phyloP scores from a whole-genome alignment of 306 rosid genomes.

The Leucaena leucocephala region DNA sequence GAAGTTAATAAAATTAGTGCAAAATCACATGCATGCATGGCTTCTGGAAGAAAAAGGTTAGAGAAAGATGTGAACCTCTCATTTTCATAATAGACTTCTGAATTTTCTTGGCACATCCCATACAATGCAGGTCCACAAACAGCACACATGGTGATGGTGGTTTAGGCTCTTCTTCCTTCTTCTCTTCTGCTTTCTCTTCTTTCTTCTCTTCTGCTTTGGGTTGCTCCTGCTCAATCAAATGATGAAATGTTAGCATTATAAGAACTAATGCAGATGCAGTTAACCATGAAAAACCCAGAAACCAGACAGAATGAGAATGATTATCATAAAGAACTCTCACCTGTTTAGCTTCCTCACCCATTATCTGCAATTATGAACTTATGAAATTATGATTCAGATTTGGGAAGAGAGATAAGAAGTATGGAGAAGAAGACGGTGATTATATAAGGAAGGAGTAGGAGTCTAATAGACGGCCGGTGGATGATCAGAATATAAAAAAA shows the following conservation, averaged over 20 bases:
- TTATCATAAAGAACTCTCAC: conserved; percentile 35
- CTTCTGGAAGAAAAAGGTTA: background rate
- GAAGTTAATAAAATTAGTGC: background rate
- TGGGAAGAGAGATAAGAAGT: conserved; percentile 2
- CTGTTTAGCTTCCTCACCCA: conserved; percentile 83
- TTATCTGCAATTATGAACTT: conserved; percentile 24
- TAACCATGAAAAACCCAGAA: background rate
- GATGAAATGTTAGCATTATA: background rate
- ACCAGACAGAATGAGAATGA: background rate
- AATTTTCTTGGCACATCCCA: conserved; percentile 86
- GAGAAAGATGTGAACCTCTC: conserved; percentile 51
- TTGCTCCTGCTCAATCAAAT: conserved; percentile 36
- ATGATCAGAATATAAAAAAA: conserved; percentile 36
- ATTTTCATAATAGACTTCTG: conserved; percentile 67
- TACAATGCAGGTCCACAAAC: conserved; percentile 82
- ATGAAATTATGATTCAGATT: background rate
- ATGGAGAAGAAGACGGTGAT: conserved; percentile 27
- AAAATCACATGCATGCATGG: conserved; percentile 2
- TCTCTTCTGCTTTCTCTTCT: conserved; percentile 37
- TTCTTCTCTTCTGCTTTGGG: conserved; percentile 41
- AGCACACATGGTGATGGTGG: conserved; percentile 69
- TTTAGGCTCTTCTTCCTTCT: conserved; percentile 62
- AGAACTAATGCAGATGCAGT: background rate
- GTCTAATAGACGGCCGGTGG: conserved; percentile 44
- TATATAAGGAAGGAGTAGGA: conserved; percentile 45